Base-by-base conservation (phyloP, 2,329 filamentous ascomycete genomes). In the Apiospora marii region DNA sequence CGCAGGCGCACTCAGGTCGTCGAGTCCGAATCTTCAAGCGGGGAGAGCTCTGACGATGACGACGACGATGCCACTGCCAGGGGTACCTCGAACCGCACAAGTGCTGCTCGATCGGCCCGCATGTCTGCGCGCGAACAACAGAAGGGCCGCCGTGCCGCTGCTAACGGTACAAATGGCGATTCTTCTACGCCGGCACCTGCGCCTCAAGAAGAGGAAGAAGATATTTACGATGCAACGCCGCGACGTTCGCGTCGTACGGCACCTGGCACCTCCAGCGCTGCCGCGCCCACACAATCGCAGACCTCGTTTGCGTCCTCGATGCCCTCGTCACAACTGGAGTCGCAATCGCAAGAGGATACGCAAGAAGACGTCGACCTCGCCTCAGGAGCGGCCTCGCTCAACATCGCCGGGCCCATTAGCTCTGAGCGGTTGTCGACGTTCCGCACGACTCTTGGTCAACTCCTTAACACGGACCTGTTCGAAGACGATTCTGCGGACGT, bases 401-500 rank as follows among this genome's bases (percentile, higher is more conserved):
- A 84, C 67, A 79, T 84, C 72, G 76, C 83, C 73, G 74, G 78
- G 0, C 85, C 88, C 0, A 91, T 95, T 79, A 85, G 88, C 1
- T 78, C 89, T 0, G 86, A 87, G 53, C 90, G 96, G 53, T 84
- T 98, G 37, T 85, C 89, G 7, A 84, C 90, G 1, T 99, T 99
- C 91, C 91, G 94, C 71, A 90, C 90, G 14, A 90, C 93, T 2
- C 87, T 99, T 3, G 96, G 96, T 34, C 93, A 94, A 77, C 87
- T 99, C 71, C 92, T 98, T 79, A 92, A 92, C 78, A 92, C 93
- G 0, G 87, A 90, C 16, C 83, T 99, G n/a, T 99, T 99, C 80
- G 90, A 92, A 44, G 94, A 97, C 74, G 96, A 98, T 78, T 91
- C 92, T 24, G 94, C 95, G 19, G 88, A 92, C 74, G 88, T 98